These are phyloP conservation scores for Capsicum pubescens DNA, from an alignment of 257 asterid species.

Conservation along the genomic window DNA sequence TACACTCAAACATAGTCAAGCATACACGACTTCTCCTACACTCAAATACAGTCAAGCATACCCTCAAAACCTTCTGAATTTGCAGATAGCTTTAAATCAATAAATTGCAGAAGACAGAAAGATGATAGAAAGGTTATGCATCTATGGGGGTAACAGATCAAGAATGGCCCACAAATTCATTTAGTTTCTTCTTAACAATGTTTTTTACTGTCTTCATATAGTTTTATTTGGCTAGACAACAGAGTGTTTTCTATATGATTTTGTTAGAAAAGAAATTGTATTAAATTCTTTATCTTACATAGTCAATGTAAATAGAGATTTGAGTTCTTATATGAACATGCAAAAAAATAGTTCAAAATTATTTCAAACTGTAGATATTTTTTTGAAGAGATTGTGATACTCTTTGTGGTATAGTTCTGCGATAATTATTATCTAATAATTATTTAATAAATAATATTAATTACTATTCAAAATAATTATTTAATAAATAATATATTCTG, in stretches of 20 bases:
- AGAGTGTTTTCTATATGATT: slow-evolving; percentile 12
- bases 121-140: slow-evolving; percentile 51
- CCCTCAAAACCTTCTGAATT: slow-evolving; percentile 77
- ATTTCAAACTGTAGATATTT: too few relatives aligned
- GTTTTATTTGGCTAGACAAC: background rate
- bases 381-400: too few relatives aligned
- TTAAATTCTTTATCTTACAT: slow-evolving; percentile 13
- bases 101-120: slow-evolving; percentile 70
- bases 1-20: slow-evolving; percentile 96
- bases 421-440: too few relatives aligned
- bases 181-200: background rate
- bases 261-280: slow-evolving; percentile 1
- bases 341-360: too few relatives aligned
- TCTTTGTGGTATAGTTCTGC: too few relatives aligned
- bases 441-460: too few relatives aligned
- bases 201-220: slow-evolving; percentile 5
- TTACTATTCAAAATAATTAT: too few relatives aligned
- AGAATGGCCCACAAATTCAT: background rate
- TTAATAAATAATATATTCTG: too few relatives aligned
- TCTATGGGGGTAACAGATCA: slow-evolving; percentile 35
- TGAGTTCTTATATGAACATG: background rate
- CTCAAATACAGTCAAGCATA: slow-evolving; percentile 79
- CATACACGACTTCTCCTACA: slow-evolving; percentile 73
- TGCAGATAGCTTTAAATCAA: slow-evolving; percentile 69
- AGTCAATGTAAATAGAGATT: slow-evolving; percentile 16